Conservation (phyloP, 2,329 filamentous ascomycete genomes). For the Calycina marina region DNA sequence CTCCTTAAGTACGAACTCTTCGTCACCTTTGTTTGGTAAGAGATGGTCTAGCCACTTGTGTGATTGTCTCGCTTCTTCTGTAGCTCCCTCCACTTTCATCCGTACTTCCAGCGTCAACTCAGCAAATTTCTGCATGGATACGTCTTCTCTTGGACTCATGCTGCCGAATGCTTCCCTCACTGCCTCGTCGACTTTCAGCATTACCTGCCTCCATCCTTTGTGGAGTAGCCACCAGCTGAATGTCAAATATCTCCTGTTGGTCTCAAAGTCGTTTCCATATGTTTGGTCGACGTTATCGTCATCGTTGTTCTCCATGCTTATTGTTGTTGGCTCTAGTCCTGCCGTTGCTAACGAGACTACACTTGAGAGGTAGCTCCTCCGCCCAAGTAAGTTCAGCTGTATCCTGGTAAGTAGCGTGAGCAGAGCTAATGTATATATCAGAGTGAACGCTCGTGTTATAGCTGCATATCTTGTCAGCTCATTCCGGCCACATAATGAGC, state of each 20-base stretch:
- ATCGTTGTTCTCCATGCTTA: conserved; percentile 85
- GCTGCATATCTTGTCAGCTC: conserved; percentile 34
- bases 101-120: conserved; percentile 73
- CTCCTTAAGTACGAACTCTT: conserved; percentile 71
- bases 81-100: conserved; percentile 67
- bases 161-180: conserved; percentile 83
- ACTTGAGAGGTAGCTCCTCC: conserved; percentile 88
- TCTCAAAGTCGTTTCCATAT: conserved; percentile 89
- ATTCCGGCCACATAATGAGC: conserved; percentile 7
- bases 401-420: conserved; percentile 86
- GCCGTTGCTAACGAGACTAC: conserved; percentile 83
- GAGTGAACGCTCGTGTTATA: conserved; percentile 77
- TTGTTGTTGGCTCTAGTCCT: conserved; percentile 53
- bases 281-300: conserved; percentile 71
- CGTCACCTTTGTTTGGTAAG: conserved; percentile 63
- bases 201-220: conserved; percentile 71
- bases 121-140: conserved; percentile 67
- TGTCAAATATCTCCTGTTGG: conserved; percentile 84
- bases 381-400: conserved; percentile 91
- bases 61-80: conserved; percentile 44
- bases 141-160: conserved; percentile 75
- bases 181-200: conserved; percentile 67
- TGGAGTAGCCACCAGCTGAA: conserved; percentile 98
- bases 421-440: conserved; percentile 81
- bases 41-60: conserved; percentile 64